Conservation (phyloP, 805 yeast genomes). For the Candida germanica region DNA sequence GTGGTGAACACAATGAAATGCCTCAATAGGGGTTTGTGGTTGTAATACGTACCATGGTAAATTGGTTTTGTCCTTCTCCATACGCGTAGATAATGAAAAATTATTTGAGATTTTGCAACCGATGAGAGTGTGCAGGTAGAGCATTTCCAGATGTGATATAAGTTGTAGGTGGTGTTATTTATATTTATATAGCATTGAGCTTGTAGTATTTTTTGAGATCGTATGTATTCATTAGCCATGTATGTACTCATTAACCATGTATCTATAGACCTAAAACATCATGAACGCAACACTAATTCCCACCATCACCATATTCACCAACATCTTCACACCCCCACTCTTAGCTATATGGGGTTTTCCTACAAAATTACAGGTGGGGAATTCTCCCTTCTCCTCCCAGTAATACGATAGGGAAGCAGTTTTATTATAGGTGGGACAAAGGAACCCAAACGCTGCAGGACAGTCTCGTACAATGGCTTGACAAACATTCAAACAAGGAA, state of each 20-base stretch:
- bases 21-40: too few relatives aligned
- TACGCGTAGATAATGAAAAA: too few relatives aligned
- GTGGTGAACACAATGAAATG: too few relatives aligned
- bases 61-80: conserved; percentile 34
- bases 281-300: not conserved
- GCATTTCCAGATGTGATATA: too few relatives aligned
- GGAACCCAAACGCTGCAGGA: conserved; percentile 71
- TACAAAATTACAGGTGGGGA: conserved; percentile 37
- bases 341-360: conserved; percentile 17
- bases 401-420: conserved; percentile 41
- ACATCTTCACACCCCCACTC: conserved; percentile 1
- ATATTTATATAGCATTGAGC: too few relatives aligned
- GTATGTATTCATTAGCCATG: too few relatives aligned
- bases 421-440: conserved; percentile 56
- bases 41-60: conserved; percentile 54
- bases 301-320: not conserved
- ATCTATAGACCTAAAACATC: too few relatives aligned
- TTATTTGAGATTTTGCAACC: too few relatives aligned
- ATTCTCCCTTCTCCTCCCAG: conserved; percentile 31
- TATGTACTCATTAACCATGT: too few relatives aligned
- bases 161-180: too few relatives aligned
- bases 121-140: too few relatives aligned
- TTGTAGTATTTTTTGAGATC: too few relatives aligned
- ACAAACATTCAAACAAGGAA: conserved; percentile 86
- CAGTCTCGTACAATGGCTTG: conserved; percentile 77